Conservation (phyloP, 768 basidiomycete genomes). For the Scleroderma citrinum region DNA sequence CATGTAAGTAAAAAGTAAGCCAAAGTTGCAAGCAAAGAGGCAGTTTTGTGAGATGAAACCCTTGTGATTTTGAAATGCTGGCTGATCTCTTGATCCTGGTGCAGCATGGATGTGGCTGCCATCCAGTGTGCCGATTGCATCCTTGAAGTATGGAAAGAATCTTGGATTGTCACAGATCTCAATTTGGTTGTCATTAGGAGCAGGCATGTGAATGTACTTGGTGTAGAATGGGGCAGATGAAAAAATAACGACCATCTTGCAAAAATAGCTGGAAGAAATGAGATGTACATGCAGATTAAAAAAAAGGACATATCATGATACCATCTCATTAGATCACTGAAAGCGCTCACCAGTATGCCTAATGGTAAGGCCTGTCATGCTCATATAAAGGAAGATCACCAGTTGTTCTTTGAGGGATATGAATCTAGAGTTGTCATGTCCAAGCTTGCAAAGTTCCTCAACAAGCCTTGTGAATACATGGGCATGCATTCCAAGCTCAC, state of each 20-base stretch:
- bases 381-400: conserved; percentile 32
- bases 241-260: too few species aligned
- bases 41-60: conserved; percentile 33
- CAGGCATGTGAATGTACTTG: too few species aligned
- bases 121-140: too few species aligned
- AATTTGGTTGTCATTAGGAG: too few species aligned
- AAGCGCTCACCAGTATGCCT: neutral
- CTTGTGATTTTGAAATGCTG: conserved; percentile 14
- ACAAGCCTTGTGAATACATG: neutral
- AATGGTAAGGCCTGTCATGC: conserved; percentile 2
- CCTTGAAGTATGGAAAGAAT: too few species aligned
- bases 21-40: conserved; percentile 19
- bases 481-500: conserved; percentile 13
- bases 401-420: conserved; percentile 31
- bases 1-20: conserved; percentile 31
- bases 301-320: neutral
- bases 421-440: conserved; percentile 11
- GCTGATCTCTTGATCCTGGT: neutral
- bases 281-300: too few species aligned
- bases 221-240: too few species aligned
- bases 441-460: neutral
- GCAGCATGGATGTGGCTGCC: neutral
- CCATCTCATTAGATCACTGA: neutral
- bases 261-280: too few species aligned
- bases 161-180: too few species aligned